A percentile compares a stretch with the other conserved stretches of the same genome.
These are phyloP conservation scores for Blastosporella zonata DNA, from an alignment of 1,284 basidiomycete species.

Conservation along the genomic window DNA sequence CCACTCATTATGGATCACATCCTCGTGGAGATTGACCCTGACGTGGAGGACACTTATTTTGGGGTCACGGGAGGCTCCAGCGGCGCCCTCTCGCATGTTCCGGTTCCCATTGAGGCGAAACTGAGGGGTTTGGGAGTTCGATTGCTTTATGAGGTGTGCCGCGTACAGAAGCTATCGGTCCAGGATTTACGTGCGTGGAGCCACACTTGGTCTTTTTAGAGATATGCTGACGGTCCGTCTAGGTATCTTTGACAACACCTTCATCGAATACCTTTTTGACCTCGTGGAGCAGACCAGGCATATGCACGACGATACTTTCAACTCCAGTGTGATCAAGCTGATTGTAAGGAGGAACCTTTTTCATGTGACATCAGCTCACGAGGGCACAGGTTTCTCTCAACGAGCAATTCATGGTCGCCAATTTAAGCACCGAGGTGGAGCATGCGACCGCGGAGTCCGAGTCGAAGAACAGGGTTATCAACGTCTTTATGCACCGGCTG, in stretches of 20 bases:
- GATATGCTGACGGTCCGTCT: constrained; percentile 3
- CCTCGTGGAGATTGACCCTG: constrained; percentile 65
- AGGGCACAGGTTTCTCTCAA: constrained; percentile 81
- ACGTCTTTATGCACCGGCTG: constrained; percentile 79
- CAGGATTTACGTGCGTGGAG: constrained; percentile 70
- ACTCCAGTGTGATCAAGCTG: constrained; percentile 91
- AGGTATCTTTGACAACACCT: constrained; percentile 80
- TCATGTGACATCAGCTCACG: background rate
- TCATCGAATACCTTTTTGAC: constrained; percentile 91
- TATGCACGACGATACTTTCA: constrained; percentile 88
- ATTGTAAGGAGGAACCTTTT: constrained; percentile 54
- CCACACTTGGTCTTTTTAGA: background rate
- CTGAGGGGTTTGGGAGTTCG: constrained; percentile 69
- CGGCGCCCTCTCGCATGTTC: constrained; percentile 39
- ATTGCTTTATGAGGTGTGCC: constrained; percentile 87
- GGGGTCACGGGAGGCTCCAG: constrained; percentile 39
- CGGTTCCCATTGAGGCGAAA: constrained; percentile 77
- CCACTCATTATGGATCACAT: constrained; percentile 81
- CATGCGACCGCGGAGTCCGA: constrained; percentile 24
- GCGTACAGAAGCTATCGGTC: constrained; percentile 78
- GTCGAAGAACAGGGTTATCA: constrained; percentile 75
- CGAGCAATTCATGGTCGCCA: constrained; percentile 97
- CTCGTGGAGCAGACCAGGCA: constrained; percentile 90
- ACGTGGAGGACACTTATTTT: constrained; percentile 59
- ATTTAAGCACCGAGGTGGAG: constrained; percentile 32